phyloP scores from a whole-genome alignment of 768 basidiomycete species.

The Tricholomella constricta region DNA sequence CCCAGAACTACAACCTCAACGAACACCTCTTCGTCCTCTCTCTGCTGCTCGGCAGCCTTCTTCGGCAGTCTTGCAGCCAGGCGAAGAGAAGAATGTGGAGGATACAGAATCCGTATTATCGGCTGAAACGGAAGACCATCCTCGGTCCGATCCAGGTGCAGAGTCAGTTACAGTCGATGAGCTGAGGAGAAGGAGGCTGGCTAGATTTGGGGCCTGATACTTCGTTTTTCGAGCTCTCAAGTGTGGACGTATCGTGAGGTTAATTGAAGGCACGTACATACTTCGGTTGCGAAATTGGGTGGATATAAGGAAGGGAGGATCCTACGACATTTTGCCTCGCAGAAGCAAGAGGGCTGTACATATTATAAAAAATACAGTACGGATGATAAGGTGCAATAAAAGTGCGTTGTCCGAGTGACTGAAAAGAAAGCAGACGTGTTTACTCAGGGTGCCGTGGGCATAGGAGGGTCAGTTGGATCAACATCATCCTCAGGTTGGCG shows the following conservation, averaged over 20 bases:
- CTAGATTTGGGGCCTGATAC: constrained; percentile 57
- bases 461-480: constrained; percentile 35
- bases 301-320: background rate
- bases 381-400: background rate
- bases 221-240: background rate
- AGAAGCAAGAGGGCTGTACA: background rate
- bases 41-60: background rate
- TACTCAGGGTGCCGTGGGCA: constrained; percentile 28
- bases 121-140: constrained; percentile 32
- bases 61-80: background rate
- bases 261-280: background rate
- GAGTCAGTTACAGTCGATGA: constrained; percentile 61
- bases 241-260: background rate
- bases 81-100: constrained; percentile 23
- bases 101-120: constrained; percentile 40
- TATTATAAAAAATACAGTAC: background rate
- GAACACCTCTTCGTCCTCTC: constrained; percentile 7
- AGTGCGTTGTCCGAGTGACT: background rate
- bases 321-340: background rate
- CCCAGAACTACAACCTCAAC: constrained; percentile 25
- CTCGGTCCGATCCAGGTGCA: constrained; percentile 23
- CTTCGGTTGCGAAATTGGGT: background rate
- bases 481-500: constrained; percentile 28
- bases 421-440: background rate
- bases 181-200: constrained; percentile 62